Base-by-base conservation (phyloP, 2,329 filamentous ascomycete species). In the Clarireedia homoeocarpa region DNA sequence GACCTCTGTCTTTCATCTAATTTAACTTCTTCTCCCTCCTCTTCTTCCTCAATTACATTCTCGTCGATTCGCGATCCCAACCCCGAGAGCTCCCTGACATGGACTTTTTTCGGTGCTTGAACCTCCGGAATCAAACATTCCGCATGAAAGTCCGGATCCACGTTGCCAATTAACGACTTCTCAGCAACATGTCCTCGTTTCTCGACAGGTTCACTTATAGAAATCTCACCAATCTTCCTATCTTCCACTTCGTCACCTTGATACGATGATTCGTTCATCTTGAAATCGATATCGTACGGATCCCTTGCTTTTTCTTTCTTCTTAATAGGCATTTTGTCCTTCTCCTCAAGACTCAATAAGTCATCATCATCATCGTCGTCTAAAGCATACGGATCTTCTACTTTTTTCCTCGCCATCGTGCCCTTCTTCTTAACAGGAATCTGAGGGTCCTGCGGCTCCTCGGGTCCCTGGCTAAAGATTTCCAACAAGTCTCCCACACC, bases 141-240 rank as follows among this genome's bases (percentile, higher is more conserved):
- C 5, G 64, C 58, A 50, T 65, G 66, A 20, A 65, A 66, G 36
- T 56, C 63, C 9, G 65, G 61, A 54, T 68, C 62, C 2, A 61
- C 59, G 54, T 65, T 65, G 49, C 57, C 63, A 9, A 61, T 24
- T 10, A 49, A 27, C 26, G 42, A 55, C 5, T 57, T 55, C n/a
- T 55, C 53, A 6, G 15, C 27, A 50, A 36, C 45, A 9, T 14
- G 26, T n/a, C 40, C 44, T 12, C 4, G 9, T 12, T 14, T 34
- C 10, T 9, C 10, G 30, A 34, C 30, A 12, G 2, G 10, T 12
- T 34, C 30, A 34, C 30, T 20, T 20, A 20, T 20, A 20, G 20
- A 20, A 2, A 38, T 6, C 27, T 56, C 40, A 36, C 40, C 26
- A 27, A 40, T 56, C 17, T 20, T 56, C 40, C 53, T 20, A 6